Evolutionary conservation across 2,329 filamentous ascomycete species (phyloP), one percentile per base, ranked within the genome.

Genomic region (Trichoderma afroharzianum): DNA sequence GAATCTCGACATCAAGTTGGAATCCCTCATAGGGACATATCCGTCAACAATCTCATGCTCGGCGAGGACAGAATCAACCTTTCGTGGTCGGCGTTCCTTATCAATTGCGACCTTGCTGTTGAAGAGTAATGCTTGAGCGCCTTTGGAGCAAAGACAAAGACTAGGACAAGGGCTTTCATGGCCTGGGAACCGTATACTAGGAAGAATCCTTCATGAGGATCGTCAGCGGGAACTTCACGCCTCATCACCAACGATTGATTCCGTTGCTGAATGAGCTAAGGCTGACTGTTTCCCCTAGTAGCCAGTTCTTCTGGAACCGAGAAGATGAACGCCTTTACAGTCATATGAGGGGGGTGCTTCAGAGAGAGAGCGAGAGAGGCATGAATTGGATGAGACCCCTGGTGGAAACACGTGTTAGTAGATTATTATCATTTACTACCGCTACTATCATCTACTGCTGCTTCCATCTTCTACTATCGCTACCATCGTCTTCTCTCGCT

Each of bases 111-210:
- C 2, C 2, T 32, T 8, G 4, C 15, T 21, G 33, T 50, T 11
- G 14, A 24, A 50, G 36, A 50, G 39, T 1, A 26, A 11, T 1
- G 39, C 8, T 21, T 11, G 2, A 15, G 15, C 2, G 24, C 36
- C 6, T 64, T 39, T 18, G 26, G 39, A 30, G 62, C 26, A 11
- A 63, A 63, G 26, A 9, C 32, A 30, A 63, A 50, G 61, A 63
- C n/a, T 28, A 24, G 36, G 1, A 50, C 24, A 15, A 6, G 78
- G 73, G 82, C 80, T 1, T 86, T 85, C 70, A 85, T 86, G 80
- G 83, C 82, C 6, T 58, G 9, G 55, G 24, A 55, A 21, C 4
- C 4, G 8, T n/a, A 47, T 3, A 3, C 8, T 47, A 8, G n/a
- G 21, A 55, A 21, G 21, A 12, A 7, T 24, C 18, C 6, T 9